Conservation (phyloP, 768 basidiomycete genomes). For the Russula griseocarnosa region DNA sequence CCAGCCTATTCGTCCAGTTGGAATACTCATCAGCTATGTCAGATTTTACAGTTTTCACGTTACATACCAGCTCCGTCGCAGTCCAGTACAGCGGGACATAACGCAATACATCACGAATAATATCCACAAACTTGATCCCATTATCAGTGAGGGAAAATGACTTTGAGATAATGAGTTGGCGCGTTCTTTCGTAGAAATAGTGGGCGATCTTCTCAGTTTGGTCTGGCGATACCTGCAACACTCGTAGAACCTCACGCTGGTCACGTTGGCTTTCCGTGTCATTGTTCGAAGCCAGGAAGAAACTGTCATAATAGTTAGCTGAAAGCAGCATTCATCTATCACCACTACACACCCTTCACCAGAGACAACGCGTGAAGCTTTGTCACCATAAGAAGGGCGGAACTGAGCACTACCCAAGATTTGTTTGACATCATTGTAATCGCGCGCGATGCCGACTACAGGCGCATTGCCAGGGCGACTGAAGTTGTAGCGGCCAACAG, state of each 20-base stretch:
- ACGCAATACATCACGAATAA: conserved; percentile 66
- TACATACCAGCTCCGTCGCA: conserved; percentile 60
- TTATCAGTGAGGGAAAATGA: conserved; percentile 58
- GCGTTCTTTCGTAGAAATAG: conserved; percentile 66
- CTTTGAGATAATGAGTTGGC: conserved; percentile 48
- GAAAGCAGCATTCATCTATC: neutral
- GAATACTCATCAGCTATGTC: neutral
- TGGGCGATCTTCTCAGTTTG: conserved; percentile 47
- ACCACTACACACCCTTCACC: conserved; percentile 52
- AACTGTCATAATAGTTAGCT: conserved; percentile 40
- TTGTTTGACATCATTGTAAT: conserved; percentile 50
- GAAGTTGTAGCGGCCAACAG: conserved; percentile 52
- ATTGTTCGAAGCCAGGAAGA: conserved; percentile 56
- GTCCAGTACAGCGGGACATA: conserved; percentile 65
- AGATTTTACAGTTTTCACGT: neutral
- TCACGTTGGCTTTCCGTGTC: conserved; percentile 41
- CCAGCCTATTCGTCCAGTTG: conserved; percentile 49
- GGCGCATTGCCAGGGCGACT: conserved; percentile 42
- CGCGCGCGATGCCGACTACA: conserved; percentile 37
- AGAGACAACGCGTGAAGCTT: conserved; percentile 50
- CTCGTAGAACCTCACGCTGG: conserved; percentile 44
- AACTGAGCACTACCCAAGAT: conserved; percentile 52
- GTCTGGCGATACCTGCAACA: conserved; percentile 47
- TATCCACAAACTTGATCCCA: conserved; percentile 52
- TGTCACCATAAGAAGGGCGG: conserved; percentile 45